Evolutionary conservation across 371 early-diverging fungal species (phyloP).

Genomic region (Mucor velutinosus): DNA sequence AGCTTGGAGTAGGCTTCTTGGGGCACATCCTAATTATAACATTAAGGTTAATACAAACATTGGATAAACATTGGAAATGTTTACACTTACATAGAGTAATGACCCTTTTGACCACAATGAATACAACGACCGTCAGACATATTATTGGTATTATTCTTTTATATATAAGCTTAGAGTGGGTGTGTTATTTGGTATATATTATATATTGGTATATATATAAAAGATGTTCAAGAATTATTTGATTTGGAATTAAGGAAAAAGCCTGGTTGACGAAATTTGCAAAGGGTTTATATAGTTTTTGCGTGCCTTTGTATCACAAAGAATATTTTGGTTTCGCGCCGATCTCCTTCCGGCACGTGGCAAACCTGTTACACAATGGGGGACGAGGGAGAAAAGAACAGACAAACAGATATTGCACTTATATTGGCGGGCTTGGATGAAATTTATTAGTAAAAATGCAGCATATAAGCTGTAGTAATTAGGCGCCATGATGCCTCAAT

Average conservation of each 20-base stretch:
- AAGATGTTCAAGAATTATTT: background rate
- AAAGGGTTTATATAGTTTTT: background rate
- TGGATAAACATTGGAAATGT: background rate
- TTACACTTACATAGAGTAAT: slow-evolving; percentile 47
- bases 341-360: slow-evolving; percentile 27
- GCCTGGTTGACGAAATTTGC: background rate
- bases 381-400: background rate
- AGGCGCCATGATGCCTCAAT: background rate
- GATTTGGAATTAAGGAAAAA: background rate
- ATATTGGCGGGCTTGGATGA: background rate
- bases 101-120: slow-evolving; percentile 51
- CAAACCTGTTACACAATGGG: background rate
- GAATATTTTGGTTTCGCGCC: slow-evolving; percentile 9
- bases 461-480: background rate
- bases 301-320: background rate
- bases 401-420: background rate
- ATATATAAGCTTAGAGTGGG: slow-evolving; percentile 1
- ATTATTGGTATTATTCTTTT: background rate
- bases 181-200: no score
- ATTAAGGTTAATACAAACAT: background rate
- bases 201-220: background rate
- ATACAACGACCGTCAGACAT: slow-evolving; percentile 58
- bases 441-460: background rate
- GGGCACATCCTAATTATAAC: slow-evolving; percentile 40
- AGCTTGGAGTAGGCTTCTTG: slow-evolving; percentile 35